Evolutionary conservation across 1,284 basidiomycete genomes (phyloP).

Genomic region (Xerocomus nothofagi): DNA sequence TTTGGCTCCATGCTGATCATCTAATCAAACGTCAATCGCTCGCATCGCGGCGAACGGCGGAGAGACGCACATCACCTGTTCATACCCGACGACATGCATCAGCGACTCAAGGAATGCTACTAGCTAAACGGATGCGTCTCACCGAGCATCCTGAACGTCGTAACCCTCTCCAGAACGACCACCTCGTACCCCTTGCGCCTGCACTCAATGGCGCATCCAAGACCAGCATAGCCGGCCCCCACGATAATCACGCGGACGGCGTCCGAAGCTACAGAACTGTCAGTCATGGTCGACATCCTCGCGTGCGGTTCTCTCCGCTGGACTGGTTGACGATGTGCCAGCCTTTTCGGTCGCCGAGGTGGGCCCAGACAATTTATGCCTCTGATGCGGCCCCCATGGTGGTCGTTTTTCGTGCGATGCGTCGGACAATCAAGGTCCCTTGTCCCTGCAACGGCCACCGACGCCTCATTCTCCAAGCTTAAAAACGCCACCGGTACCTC

Average conservation of each 20-base stretch:
- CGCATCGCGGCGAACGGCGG: neutral
- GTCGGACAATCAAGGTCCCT: neutral
- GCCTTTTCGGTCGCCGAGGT: too few relatives aligned
- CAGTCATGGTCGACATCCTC: neutral
- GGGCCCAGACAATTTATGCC: neutral
- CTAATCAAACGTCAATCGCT: neutral
- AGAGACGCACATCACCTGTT: slow-evolving; percentile 11
- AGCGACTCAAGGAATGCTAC: neutral
- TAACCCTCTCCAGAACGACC: slow-evolving; percentile 28
- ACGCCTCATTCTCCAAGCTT: neutral
- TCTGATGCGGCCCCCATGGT: too few relatives aligned
- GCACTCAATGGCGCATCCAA: slow-evolving; percentile 35
- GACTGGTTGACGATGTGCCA: neutral
- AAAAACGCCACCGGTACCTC: neutral
- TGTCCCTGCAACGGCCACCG: neutral
- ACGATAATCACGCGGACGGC: slow-evolving; percentile 23
- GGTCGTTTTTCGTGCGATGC: neutral
- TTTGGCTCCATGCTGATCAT: slow-evolving; percentile 17
- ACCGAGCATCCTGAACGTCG: slow-evolving; percentile 17
- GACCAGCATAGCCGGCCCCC: slow-evolving; percentile 34
- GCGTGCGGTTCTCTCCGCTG: neutral
- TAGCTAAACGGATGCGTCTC: neutral
- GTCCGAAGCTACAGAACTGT: neutral
- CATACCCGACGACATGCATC: neutral
- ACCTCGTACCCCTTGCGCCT: slow-evolving; percentile 32